Evolutionary conservation across 371 early-diverging fungal species (phyloP), one percentile per base, ranked within the genome.

Genomic region (Mucor indicus): DNA sequence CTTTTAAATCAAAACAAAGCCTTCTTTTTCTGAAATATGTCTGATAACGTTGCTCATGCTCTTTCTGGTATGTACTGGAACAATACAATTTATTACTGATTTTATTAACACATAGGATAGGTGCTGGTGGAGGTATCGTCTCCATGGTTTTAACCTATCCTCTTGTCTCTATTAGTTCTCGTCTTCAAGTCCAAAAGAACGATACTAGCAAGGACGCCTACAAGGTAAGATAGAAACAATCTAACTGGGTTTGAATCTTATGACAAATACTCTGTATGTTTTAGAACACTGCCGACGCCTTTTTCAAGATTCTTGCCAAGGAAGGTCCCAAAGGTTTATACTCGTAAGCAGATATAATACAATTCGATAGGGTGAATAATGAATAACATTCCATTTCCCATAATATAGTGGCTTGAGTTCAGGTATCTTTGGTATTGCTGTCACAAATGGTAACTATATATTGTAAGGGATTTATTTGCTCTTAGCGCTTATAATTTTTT

Each of bases 101-200:
- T n/a, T n/a, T n/a, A n/a, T n/a, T n/a, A n/a, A n/a, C n/a, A n/a
- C n/a, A n/a, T n/a, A n/a, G n/a, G n/a, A n/a, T n/a, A 90, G 96
- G 95, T 67, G 95, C 95, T 62, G 95, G 93, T 62, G 96, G 96
- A 53, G 96, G 96, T 55, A 91, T 94, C 67, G 83, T 92, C 72
- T 83, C 91, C 50, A 94, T 95, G 95, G 84, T 83, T 11, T 73
- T 93, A 60, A 96, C 98, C 40, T 98, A 96, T 70, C 96, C 97
- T 45, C 77, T 96, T 57, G 86, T 92, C 46, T 95, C 94, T 24
- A 79, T 95, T 51, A 89, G 90, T 65, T 87, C 91, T 53, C 86
- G 96, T 52, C 81, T 90, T 19, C 95, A 93, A 57, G 94, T 93
- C 17, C 86, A 88, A 72, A 89, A 90, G 76, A 77, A 78, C 47